Evolutionary conservation across 164 flowering plant species (phyloP).

Genomic region (Chloranthus sessilifolius): DNA sequence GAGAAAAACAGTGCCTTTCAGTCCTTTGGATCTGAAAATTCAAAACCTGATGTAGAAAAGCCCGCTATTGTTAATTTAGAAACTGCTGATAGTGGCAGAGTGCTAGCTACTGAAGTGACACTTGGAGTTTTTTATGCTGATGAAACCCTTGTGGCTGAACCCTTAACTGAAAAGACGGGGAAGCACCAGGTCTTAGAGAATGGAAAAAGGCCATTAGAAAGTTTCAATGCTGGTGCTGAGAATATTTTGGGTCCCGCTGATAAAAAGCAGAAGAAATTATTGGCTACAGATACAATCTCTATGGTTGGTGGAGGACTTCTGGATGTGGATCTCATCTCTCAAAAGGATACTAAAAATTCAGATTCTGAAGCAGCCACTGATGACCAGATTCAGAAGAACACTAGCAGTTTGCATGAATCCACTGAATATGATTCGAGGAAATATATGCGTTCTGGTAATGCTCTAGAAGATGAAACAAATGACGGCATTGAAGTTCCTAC

Average conservation of each 20-base stretch:
- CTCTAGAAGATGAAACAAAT: slow-evolving; percentile 17
- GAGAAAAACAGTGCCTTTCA: slow-evolving; percentile 13
- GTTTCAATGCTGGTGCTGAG: slow-evolving; percentile 12
- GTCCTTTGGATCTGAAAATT: slow-evolving; percentile 16
- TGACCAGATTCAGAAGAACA: slow-evolving; percentile 14
- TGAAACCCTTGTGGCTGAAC: slow-evolving; percentile 1
- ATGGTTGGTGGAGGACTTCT: slow-evolving; percentile 6
- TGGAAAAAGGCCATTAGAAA: slow-evolving; percentile 6
- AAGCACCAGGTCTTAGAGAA: slow-evolving; percentile 20
- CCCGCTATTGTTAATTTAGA: slow-evolving; percentile 14
- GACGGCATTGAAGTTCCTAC: slow-evolving; percentile 18
- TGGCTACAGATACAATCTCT: slow-evolving; percentile 8
- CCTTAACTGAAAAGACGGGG: slow-evolving; percentile 19
- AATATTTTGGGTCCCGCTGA: slow-evolving; percentile 10
- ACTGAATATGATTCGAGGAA: slow-evolving; percentile 9
- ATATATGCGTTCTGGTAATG: slow-evolving; percentile 8
- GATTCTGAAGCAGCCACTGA: slow-evolving; percentile 7
- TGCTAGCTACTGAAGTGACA: slow-evolving; percentile 16
- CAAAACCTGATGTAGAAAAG: slow-evolving; percentile 15
- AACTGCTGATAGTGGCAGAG: slow-evolving; percentile 4
- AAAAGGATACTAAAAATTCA: slow-evolving; percentile 7
- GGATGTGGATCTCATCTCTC: slow-evolving; percentile 5
- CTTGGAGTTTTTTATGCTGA: slow-evolving; percentile 12
- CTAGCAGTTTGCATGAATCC: slow-evolving; percentile 12
- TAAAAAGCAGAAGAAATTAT: slow-evolving; percentile 26